Base-by-base conservation (phyloP, 306 rosid species). In the Dalbergia cochinchinensis region DNA sequence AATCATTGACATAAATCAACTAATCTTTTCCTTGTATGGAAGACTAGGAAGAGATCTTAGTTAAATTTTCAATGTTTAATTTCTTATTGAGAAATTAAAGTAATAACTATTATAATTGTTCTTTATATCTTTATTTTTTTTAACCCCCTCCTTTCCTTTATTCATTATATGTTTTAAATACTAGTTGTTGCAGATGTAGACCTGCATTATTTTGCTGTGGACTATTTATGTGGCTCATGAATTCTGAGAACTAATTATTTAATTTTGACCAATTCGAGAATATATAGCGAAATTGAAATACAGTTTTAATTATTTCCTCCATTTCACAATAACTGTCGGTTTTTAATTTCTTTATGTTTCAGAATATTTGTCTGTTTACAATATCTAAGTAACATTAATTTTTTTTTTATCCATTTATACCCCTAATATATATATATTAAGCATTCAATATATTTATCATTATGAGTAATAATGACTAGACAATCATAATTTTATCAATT, bases 81-180 rank as follows among this genome's bases (percentile, higher is more conserved):
- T 10, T 54, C 19, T 54, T 54, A 19, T 67, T 63, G 86, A 78
- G 89, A 87, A 50, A 50, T 50, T 50, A 50, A 69, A 84, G 89
- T 80, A 83, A 82, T 78, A 83, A 82, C 76, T 84, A 70, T 64
- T 69, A 82, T 68, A 31, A 62, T 83, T 22, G 71, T 62, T 83
- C 77, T 51, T 73, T 83, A 66, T 37, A 71, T 71, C 18, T 58
- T 69, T 85, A 34, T 45, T 34, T 74, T 11, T 11, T 44, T 11
- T 55, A 0, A 54, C 31, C 4, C 55, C 12, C 16, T 11, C 53
- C 11, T 62, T 73, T 74, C 16, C 26, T 54, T 75, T 15, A 3
- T 10, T 80, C 51, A 65, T 60, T 62, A 14, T 31, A 20, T 37
- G 7, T 60, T 68, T 64, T 77, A 13, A 76, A 15, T 70, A 10